Percentiles rank a stretch among this genome's conserved stretches.
These are phyloP conservation scores for Chlamydomonas sp. DNA, from an alignment of 139 green algal genomes.

Conservation along the genomic window DNA sequence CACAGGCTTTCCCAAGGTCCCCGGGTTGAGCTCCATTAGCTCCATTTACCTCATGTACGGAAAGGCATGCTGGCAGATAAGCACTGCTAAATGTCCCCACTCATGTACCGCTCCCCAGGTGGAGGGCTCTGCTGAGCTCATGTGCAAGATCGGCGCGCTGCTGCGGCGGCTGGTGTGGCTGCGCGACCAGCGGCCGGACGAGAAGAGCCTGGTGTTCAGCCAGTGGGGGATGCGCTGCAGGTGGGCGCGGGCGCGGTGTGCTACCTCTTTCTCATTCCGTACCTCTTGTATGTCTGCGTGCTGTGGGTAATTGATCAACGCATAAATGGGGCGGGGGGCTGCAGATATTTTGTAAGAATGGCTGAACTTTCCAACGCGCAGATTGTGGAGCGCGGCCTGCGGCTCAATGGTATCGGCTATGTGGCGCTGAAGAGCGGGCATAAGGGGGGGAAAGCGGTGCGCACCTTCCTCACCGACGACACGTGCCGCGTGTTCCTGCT, in stretches of 20 bases:
- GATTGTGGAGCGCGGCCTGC: slow-evolving; percentile 22
- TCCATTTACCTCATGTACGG: background rate
- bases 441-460: slow-evolving; percentile 14
- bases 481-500: slow-evolving; percentile 70
- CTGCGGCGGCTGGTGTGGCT: slow-evolving; percentile 69
- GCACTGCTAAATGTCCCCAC: background rate
- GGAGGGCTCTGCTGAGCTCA: slow-evolving; percentile 36
- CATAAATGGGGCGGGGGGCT: no score
- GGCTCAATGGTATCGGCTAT: slow-evolving; percentile 16
- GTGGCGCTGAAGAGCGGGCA: slow-evolving; percentile 8
- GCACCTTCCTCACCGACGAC: slow-evolving; percentile 44
- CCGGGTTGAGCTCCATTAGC: background rate
- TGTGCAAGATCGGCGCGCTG: slow-evolving; percentile 63
- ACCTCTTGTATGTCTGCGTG: no score
- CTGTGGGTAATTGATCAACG: no score
- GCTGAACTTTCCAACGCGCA: background rate
- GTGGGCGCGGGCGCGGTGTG: slow-evolving; percentile 44
- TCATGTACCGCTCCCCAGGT: background rate
- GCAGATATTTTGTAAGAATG: no score
- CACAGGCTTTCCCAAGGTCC: no score
- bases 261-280: slow-evolving; percentile 21
- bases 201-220: slow-evolving; percentile 69
- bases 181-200: slow-evolving; percentile 17
- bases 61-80: background rate
- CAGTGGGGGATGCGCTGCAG: slow-evolving; percentile 68